Conservation (phyloP, 495 filamentous ascomycete genomes). For the Xylaria cubensis region DNA sequence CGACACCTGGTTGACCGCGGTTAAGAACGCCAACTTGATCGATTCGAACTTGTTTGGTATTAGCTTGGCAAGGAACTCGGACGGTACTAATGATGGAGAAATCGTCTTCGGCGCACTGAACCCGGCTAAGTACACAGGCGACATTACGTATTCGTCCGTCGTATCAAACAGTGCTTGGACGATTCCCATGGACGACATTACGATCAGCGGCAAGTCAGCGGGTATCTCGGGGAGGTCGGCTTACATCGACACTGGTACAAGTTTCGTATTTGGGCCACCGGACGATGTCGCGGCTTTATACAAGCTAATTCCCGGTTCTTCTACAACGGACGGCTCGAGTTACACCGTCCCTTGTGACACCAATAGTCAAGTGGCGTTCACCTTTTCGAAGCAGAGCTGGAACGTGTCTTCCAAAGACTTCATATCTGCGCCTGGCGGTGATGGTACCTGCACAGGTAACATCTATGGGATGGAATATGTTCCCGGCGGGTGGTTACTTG, state of each 20-base stretch:
- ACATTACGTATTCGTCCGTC: constrained; percentile 67
- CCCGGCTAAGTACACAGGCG: constrained; percentile 66
- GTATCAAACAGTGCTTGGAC: constrained; percentile 63
- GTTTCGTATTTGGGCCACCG: constrained; percentile 71
- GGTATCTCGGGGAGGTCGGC: constrained; percentile 60
- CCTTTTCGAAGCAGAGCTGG: constrained; percentile 62
- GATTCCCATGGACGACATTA: constrained; percentile 68
- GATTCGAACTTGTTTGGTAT: constrained; percentile 71
- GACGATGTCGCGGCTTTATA: constrained; percentile 70
- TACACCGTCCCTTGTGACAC: constrained; percentile 75
- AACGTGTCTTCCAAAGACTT: constrained; percentile 72
- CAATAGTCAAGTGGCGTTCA: constrained; percentile 47
- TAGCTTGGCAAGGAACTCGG: constrained; percentile 66
- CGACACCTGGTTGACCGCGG: constrained; percentile 67
- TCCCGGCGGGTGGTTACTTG: constrained; percentile 70
- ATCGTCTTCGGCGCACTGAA: constrained; percentile 79
- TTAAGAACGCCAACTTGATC: constrained; percentile 64
- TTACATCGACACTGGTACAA: constrained; percentile 84
- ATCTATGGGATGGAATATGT: constrained; percentile 61
- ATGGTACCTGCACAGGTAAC: constrained; percentile 67
- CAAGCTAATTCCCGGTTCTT: constrained; percentile 66
- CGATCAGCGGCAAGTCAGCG: constrained; percentile 61
- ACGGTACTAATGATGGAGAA: constrained; percentile 72
- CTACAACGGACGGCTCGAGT: constrained; percentile 54
- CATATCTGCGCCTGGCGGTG: constrained; percentile 54